Base-by-base conservation (phyloP, 352 stramenopile species). In the Pythium oligandrum region DNA sequence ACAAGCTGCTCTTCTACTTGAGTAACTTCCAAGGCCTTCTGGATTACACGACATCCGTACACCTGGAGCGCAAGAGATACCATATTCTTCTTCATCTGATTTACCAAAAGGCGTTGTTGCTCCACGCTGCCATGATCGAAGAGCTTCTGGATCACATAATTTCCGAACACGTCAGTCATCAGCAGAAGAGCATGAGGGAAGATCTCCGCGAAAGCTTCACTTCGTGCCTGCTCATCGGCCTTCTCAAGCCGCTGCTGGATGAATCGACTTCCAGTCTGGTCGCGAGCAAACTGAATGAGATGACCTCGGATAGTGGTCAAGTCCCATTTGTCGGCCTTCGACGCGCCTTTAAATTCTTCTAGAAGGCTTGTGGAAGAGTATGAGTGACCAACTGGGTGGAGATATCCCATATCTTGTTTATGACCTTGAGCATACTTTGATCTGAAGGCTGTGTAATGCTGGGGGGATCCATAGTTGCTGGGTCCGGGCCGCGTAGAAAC, bases 91-190 rank as follows among this genome's bases (percentile, higher is more conserved):
- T 87, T 83, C 58, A 99, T 96, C 45, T 83, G 50, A 44, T 82
- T 68, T 51, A 93, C 71, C 6, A 99, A 71, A 35, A 88, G 55
- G 38, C 87, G 76, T 47, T 96, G 88, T 57, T 98, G 91, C 12
- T 94, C 72, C 17, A 73, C 37, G 5, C 75, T 96, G 32, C 95
- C 95, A 71, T 97, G 95, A 51, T 98, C 93, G 55, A 98, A 91
- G 36, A 99, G 86, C 62, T 98, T 98, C 69, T 99, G 97, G 39
- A 99, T 96, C 32, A 99, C 96, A 61, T 99, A 99, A 70, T 99
- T 99, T 12, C 97, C 97, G 69, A 99, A 99, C 5, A 99, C 96
- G 53, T 96, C 86, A 34, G 80, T 91, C 88, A 96, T 96, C 43
- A 96, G 61, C 43, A 75, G 34, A 17, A 95, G 68, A 11, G 78